A percentile compares a stretch with the other conserved stretches of the same genome.
phyloP scores from a whole-genome alignment of 805 yeast species.

The Kazachstania psychrophila region DNA sequence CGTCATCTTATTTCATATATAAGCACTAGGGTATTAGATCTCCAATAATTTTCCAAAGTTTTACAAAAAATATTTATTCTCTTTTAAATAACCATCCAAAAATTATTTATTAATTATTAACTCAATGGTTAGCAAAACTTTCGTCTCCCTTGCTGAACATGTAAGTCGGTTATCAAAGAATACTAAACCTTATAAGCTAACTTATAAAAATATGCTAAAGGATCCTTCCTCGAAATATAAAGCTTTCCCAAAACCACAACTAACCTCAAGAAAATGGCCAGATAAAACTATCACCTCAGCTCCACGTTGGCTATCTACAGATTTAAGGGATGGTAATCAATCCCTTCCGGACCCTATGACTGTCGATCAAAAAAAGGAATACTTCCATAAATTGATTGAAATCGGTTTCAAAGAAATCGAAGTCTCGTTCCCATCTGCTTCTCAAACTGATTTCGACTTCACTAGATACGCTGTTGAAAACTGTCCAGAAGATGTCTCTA shows the following conservation, averaged over 20 bases:
- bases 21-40: no score
- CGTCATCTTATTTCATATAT: no score
- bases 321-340: conserved; percentile 77
- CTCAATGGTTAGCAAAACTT: conserved; percentile 16
- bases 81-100: no score
- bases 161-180: conserved; percentile 13
- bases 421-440: conserved; percentile 74
- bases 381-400: conserved; percentile 57
- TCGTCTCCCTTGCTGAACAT: conserved; percentile 14
- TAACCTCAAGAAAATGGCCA: conserved; percentile 70
- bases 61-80: no score
- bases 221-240: conserved; percentile 59
- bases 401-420: conserved; percentile 78
- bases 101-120: no score
- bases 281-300: conserved; percentile 44
- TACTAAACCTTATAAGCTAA: conserved; percentile 27
- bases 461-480: conserved; percentile 64
- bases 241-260: conserved; percentile 42
- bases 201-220: conserved; percentile 47
- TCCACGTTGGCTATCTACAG: conserved; percentile 80
- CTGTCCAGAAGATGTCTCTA: conserved; percentile 67
- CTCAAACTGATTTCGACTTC: conserved; percentile 73
- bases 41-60: no score
- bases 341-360: conserved; percentile 82
- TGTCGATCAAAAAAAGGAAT: conserved; percentile 64